Conservation (phyloP, 2,329 filamentous ascomycete species). For the Ophiocordyceps australis region DNA sequence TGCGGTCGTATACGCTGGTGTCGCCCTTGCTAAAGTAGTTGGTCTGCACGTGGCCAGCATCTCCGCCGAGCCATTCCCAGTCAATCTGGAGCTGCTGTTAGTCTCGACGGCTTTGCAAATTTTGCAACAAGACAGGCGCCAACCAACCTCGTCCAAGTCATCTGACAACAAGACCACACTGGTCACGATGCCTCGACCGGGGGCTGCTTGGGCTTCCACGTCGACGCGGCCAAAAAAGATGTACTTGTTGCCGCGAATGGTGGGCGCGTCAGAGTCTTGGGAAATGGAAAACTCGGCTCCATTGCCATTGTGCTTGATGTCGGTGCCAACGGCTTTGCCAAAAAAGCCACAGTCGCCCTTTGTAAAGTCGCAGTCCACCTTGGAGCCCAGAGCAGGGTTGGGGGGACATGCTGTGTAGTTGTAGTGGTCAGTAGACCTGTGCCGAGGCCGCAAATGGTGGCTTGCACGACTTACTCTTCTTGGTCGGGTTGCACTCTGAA, state of each 20-base stretch:
- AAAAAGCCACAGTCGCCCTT: slow-evolving; percentile 46
- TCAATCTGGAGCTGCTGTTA: slow-evolving; percentile 44
- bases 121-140: background rate
- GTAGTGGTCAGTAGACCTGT: no score
- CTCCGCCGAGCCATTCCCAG: slow-evolving; percentile 80
- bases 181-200: slow-evolving; percentile 75
- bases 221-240: slow-evolving; percentile 93
- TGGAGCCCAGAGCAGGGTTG: slow-evolving; percentile 56
- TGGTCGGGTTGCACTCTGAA: slow-evolving; percentile 34
- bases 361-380: slow-evolving; percentile 52
- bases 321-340: slow-evolving; percentile 25
- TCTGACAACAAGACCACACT: slow-evolving; percentile 82
- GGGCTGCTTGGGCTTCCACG: slow-evolving; percentile 58
- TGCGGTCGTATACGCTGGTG: slow-evolving; percentile 52
- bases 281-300: slow-evolving; percentile 50
- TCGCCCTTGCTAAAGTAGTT: slow-evolving; percentile 74
- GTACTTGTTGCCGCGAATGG: slow-evolving; percentile 66
- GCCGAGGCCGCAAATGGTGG: background rate
- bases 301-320: slow-evolving; percentile 24
- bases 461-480: slow-evolving; percentile 21
- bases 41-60: slow-evolving; percentile 51
- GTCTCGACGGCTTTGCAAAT: background rate
- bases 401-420: no score
- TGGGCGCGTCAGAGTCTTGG: slow-evolving; percentile 45
- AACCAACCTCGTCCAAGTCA: slow-evolving; percentile 43